Evolutionary conservation across 1,139 yeast species (phyloP), one percentile per base, ranked within the genome.

Genomic region (Meyerozyma athensensis): DNA sequence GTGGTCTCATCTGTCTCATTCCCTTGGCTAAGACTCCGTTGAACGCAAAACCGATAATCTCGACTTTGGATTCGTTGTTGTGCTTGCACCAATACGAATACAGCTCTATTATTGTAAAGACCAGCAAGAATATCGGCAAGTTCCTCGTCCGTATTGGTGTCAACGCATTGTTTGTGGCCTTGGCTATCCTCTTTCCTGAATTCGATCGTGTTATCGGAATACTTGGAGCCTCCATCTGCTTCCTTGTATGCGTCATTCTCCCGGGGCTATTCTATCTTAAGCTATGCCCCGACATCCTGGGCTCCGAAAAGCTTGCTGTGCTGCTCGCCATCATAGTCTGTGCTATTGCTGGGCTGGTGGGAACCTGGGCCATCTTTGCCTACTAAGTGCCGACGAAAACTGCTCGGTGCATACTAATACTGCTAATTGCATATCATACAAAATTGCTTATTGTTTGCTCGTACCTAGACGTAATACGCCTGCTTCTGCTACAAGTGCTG

Each of bases 11-110:
- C 66, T 86, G 95, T 28, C 52, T 89, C 30, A 78, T 90, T 19
- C 97, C 97, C 1, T 59, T 89, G 32, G 89, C 96, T 1, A 90
- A 90, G 54, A 78, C 92, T 1, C 96, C 97, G 0, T 68, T 90
- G 36, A 85, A 82, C 50, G 89, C 94, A 7, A 79, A 92, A 49
- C 97, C 97, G 1, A 82, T 90, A 31, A 77, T 86, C 16, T 74
- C 92, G 5, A 82, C 94, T 1, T 56, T 70, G 40, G 74, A 68
- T 43, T 53, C 59, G 2, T 39, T 68, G 18, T 51, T 65, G 9
- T 44, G 32, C 40, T 45, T 34, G 35, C 12, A 26, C 22, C 9
- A 14, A 9, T 39, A 37, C 7, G 42, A 35, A 16, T 43, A 39
- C 9, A 33, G 36, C 10, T 7, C 37, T 3, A 8, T 13, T 7